Percentiles rank a stretch among this genome's conserved stretches.
Evolutionary conservation across 1,284 basidiomycete species (phyloP).

Genomic region (Erythrobasidium hasegawianum): DNA sequence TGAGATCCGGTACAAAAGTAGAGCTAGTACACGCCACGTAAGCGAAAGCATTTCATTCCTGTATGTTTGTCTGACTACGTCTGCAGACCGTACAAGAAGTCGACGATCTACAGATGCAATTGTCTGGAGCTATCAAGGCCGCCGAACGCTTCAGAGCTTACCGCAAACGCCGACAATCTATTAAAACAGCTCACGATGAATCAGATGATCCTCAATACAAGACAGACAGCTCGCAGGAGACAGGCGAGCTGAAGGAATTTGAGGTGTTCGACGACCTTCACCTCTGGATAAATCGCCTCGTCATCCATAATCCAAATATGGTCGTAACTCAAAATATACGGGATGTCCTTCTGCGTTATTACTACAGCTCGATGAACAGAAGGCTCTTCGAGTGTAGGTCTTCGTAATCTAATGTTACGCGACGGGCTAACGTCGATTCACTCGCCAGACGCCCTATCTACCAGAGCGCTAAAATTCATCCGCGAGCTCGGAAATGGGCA

Average conservation of each 20-base stretch:
- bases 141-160: constrained; percentile 13
- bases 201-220: constrained; percentile 10
- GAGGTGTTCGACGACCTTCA: constrained; percentile 65
- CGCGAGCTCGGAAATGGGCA: constrained; percentile 48
- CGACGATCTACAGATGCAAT: constrained; percentile 1
- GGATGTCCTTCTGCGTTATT: constrained; percentile 83
- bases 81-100: not conserved
- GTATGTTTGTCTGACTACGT: not conserved
- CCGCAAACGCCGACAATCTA: constrained; percentile 14
- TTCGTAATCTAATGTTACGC: too few relatives aligned
- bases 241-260: constrained; percentile 24
- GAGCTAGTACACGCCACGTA: not conserved
- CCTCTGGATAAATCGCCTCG: constrained; percentile 84
- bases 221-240: too few relatives aligned
- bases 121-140: constrained; percentile 1
- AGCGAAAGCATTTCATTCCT: too few relatives aligned
- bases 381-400: constrained; percentile 64
- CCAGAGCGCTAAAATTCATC: constrained; percentile 72
- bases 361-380: constrained; percentile 72
- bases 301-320: constrained; percentile 81
- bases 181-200: constrained; percentile 13
- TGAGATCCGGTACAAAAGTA: constrained; percentile 26
- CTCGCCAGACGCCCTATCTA: constrained; percentile 39
- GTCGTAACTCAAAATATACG: constrained; percentile 75
- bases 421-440: too few relatives aligned